Evolutionary conservation across 2,329 filamentous ascomycete genomes (phyloP).

Genomic region (Blastomyces percursus): DNA sequence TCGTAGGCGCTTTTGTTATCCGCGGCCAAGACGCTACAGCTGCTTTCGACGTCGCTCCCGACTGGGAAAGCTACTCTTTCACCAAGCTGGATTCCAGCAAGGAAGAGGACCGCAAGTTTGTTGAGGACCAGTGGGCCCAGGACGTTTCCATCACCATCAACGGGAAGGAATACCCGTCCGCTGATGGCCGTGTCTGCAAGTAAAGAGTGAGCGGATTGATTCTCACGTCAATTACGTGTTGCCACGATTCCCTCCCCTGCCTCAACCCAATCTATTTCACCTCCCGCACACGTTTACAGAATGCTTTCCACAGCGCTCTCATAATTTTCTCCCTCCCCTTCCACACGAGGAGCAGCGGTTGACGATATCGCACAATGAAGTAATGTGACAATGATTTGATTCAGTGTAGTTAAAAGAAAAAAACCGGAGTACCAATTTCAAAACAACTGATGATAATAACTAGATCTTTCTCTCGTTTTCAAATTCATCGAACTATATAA

Average conservation of each 20-base stretch:
- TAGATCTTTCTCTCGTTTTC: neutral
- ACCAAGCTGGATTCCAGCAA: constrained; percentile 88
- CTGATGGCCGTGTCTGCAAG: constrained; percentile 98
- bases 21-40: constrained; percentile 77
- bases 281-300: neutral
- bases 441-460: neutral
- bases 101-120: constrained; percentile 69
- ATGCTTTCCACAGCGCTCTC: neutral
- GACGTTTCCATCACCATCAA: constrained; percentile 69
- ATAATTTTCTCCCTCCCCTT: neutral
- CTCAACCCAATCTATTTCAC: neutral
- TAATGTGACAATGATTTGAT: constrained; percentile 7
- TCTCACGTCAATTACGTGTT: constrained; percentile 3
- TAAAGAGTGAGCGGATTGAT: constrained; percentile 42
- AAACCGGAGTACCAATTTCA: neutral
- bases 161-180: constrained; percentile 82
- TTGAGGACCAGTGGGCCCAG: constrained; percentile 85
- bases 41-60: constrained; percentile 93
- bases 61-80: constrained; percentile 95
- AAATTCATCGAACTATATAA: neutral
- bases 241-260: neutral
- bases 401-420: neutral
- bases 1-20: constrained; percentile 88
- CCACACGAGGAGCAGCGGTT: neutral
- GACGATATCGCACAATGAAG: neutral